Evolutionary conservation across 2,329 filamentous ascomycete genomes (phyloP), one percentile per base, ranked within the genome.

Genomic region (Fusarium sp.): DNA sequence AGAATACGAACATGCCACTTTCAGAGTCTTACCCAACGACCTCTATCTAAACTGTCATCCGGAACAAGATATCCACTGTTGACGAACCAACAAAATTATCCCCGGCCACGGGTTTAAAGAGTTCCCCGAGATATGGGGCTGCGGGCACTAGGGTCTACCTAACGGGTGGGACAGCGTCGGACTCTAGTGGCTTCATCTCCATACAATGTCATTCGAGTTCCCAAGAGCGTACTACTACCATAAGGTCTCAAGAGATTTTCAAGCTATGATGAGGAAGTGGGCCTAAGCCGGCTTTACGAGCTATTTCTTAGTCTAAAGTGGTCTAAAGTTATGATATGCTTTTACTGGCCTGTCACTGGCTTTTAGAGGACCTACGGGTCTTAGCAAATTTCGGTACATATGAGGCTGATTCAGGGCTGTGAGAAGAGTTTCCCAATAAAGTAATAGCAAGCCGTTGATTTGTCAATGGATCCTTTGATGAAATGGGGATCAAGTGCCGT

Each of bases 61-160:
- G 20, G 31, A 2, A 26, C 26, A 9, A 26, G 26, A 31, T 16
- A 29, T 33, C 21, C 12, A 4, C n/a, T 49, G 61, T 48, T 61
- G 18, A 23, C 20, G 33, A 28, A 28, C n/a, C 48, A 55, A 35
- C 37, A 57, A 33, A 57, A 24, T 12, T 24, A 35, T 55, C 28
- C 37, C 47, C 37, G 37, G 31, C 28, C 26, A 31, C 35, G 33
- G 53, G 24, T 18, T 31, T 29, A 20, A 54, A n/a, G 11, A 54
- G n/a, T 55, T 55, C n/a, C 23, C 37, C 47, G 47, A 50, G 18
- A 38, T 24, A 35, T 9, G 48, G 47, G 55, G 29, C 46, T 33
- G 29, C 61, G 43, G 50, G 49, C 24, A 48, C 59, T 64, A 56
- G 49, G 46, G 26, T 28, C 18, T 35, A 44, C 24, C 38, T 20